These are phyloP conservation scores for Gracilaria domingensis DNA, from an alignment of 23 red algal genomes.

Conservation along the genomic window DNA sequence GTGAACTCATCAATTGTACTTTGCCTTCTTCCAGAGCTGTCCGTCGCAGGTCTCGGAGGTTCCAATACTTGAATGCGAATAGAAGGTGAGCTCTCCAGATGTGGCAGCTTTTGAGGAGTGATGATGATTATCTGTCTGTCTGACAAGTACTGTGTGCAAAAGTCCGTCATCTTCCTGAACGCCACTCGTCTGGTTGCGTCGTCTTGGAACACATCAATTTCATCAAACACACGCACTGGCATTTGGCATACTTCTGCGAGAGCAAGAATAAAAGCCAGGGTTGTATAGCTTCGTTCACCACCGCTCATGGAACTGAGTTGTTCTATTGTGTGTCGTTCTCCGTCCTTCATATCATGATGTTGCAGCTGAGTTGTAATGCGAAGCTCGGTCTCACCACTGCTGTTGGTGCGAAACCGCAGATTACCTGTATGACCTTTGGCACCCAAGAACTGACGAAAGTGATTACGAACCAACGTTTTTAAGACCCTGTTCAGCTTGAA, in stretches of 20 bases:
- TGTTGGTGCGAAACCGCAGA: slow-evolving; percentile 64
- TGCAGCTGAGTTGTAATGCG: slow-evolving; percentile 72
- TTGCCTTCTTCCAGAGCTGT: slow-evolving; percentile 39
- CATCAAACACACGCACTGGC: slow-evolving; percentile 95
- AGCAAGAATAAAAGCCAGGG: slow-evolving; percentile 89
- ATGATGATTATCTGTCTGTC: slow-evolving; percentile 93
- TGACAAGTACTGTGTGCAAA: slow-evolving; percentile 62
- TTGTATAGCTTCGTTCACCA: slow-evolving; percentile 92
- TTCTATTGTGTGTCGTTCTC: slow-evolving; percentile 62
- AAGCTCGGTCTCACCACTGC: slow-evolving; percentile 58
- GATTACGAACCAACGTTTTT: slow-evolving; percentile 46
- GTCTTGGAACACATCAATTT: slow-evolving; percentile 98
- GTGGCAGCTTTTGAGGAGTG: slow-evolving; percentile 80
- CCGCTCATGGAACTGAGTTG: slow-evolving; percentile 82
- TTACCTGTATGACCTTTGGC: slow-evolving; percentile 80
- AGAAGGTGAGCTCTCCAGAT: slow-evolving; percentile 28
- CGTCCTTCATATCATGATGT: slow-evolving; percentile 80
- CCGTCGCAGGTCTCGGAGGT: slow-evolving; percentile 29
- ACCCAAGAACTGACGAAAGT: slow-evolving; percentile 86
- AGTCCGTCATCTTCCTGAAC: slow-evolving; percentile 82
- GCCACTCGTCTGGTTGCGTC: slow-evolving; percentile 82
- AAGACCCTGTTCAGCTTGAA: slow-evolving; percentile 12
- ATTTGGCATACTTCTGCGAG: slow-evolving; percentile 88
- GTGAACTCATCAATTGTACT: slow-evolving; percentile 30
- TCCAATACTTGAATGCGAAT: slow-evolving; percentile 45